Conservation (phyloP, 2,329 filamentous ascomycete species). For the Fusarium sp. region DNA sequence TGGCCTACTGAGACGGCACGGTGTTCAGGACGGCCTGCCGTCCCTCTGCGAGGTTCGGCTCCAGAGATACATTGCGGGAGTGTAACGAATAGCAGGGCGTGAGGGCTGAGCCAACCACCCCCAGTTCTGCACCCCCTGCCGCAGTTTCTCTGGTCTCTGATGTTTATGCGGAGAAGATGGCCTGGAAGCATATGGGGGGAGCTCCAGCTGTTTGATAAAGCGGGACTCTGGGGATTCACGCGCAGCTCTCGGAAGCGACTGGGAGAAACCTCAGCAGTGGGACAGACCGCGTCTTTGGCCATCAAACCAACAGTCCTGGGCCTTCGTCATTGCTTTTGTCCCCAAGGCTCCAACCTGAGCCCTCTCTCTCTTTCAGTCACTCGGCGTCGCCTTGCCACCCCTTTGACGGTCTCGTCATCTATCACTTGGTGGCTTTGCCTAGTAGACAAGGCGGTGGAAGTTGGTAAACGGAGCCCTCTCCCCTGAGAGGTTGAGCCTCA, state of each 20-base stretch:
- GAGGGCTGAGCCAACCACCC: slow-evolving; percentile 28
- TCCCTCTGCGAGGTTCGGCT: slow-evolving; percentile 21
- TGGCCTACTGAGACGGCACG: slow-evolving; percentile 3
- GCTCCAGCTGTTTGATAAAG: slow-evolving; percentile 39
- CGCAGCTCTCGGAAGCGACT: slow-evolving; percentile 24
- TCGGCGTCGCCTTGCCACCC: slow-evolving; percentile 9
- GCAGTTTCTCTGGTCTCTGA: slow-evolving; percentile 29
- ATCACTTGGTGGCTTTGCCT: slow-evolving; percentile 44
- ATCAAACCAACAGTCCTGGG: slow-evolving; percentile 28
- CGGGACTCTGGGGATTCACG: slow-evolving; percentile 33
- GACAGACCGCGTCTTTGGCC: slow-evolving; percentile 36
- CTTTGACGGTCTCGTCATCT: slow-evolving; percentile 38
- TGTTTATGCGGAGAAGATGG: slow-evolving; percentile 38
- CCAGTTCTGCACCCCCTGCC: slow-evolving; percentile 36
- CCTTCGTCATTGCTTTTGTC: slow-evolving; percentile 27
- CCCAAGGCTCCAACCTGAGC: slow-evolving; percentile 27
- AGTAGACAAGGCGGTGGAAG: slow-evolving; percentile 42
- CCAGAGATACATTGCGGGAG: slow-evolving; percentile 39
- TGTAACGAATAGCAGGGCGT: slow-evolving; percentile 40
- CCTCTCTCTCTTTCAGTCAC: slow-evolving; percentile 4
- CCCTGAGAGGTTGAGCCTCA: slow-evolving; percentile 31
- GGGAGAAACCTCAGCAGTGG: slow-evolving; percentile 35
- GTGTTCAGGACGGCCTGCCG: slow-evolving; percentile 19
- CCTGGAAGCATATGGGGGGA: slow-evolving; percentile 27
- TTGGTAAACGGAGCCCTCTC: slow-evolving; percentile 34